Evolutionary conservation across 169 alveolate genomes (phyloP).

Genomic region (Cryptosporidium canis): DNA sequence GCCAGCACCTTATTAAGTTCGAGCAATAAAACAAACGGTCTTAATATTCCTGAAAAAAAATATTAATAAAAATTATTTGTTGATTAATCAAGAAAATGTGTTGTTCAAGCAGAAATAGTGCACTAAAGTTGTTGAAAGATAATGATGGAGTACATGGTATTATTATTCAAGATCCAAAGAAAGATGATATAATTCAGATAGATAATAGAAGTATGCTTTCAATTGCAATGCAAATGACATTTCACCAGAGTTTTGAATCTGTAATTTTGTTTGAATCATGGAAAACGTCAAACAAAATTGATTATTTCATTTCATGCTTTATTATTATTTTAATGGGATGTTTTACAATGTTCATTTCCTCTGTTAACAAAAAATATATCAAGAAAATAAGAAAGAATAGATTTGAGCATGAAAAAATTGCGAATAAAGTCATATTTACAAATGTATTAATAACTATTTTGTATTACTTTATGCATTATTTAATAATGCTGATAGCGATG

Average conservation of each 20-base stretch:
- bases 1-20: not conserved
- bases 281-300: conserved; percentile 29
- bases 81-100: conserved; percentile 12
- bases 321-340: conserved; percentile 39
- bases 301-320: conserved; percentile 33
- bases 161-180: conserved; percentile 9
- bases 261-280: conserved; percentile 51
- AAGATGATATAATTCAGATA: conserved; percentile 12
- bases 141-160: not conserved
- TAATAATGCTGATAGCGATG: conserved; percentile 62
- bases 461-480: conserved; percentile 38
- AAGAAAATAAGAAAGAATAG: not conserved
- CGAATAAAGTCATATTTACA: not conserved
- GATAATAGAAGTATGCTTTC: conserved; percentile 17
- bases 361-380: conserved; percentile 27
- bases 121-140: not conserved
- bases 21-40: not conserved
- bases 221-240: conserved; percentile 56
- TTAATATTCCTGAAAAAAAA: not conserved
- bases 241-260: conserved; percentile 55
- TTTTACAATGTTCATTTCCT: conserved; percentile 34
- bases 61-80: not conserved
- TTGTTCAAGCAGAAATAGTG: conserved; percentile 12
- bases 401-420: not conserved
- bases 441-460: not conserved